Evolutionary conservation across 768 basidiomycete species (phyloP), one percentile per base, ranked within the genome.

Genomic region (Candolleomyces efflorescens): DNA sequence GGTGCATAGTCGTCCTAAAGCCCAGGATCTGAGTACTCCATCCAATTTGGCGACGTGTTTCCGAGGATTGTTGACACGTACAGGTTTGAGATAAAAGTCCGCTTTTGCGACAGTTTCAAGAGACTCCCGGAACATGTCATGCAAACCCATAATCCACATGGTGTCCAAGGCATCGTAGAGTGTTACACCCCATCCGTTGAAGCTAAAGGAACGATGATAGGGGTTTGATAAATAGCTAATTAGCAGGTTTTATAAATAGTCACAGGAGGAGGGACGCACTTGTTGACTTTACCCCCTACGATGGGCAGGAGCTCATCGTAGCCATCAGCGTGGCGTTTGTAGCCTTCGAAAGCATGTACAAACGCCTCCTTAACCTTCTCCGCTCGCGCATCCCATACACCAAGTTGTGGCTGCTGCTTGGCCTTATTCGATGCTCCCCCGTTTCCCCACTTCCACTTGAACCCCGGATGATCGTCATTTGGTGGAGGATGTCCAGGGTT

Each of bases 81-180:
- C 56, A 37, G 43, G 54, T 36, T 24, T 47, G 23, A 58, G 17
- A 38, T 70, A 59, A 52, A 87, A 88, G 18, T 77, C 81, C 41
- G 75, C 63, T 47, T 75, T 72, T 7, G 76, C 71, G 17, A 87
- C 69, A 32, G 78, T 71, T 32, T 80, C 78, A 3, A 91, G 67
- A 3, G 86, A 84, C 13, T 83, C 73, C 32, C 73, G 66, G 63
- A 88, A 94, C 63, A 86, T 81, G 3, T 85, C 80, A 13, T 80
- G 70, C 13, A 93, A 72, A 10, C 80, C 90, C 84, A 94, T 88
- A 49, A 95, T 73, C 67, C 88, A 80, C 77, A 96, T 85, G 0
- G 90, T 91, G 63, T 93, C 92, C 17, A 95, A 77, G 2, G 90
- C 80, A 61, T 95, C 94, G 47, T 89, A 80, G 55, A 88, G 72